Evolutionary conservation across 805 yeast species (phyloP).

Genomic region (Cyberlindnera veronae): DNA sequence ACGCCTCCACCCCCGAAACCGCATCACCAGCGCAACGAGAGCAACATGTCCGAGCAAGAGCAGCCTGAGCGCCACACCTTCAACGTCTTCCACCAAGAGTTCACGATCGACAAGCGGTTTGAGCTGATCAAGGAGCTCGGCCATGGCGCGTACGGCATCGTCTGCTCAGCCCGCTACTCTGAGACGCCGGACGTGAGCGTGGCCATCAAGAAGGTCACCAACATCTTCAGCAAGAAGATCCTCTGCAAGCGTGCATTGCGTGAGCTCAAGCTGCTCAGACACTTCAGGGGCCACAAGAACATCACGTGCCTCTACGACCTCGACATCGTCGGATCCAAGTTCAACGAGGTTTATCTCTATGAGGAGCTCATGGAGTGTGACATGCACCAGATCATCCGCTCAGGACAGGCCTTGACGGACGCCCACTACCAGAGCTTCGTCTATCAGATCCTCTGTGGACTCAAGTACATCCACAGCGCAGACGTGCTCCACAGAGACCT

Average conservation of each 20-base stretch:
- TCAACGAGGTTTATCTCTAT: conserved; percentile 88
- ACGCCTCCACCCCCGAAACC: too few relatives aligned
- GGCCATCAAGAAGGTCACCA: conserved; percentile 95
- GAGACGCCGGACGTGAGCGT: conserved; percentile 75
- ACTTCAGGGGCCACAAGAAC: conserved; percentile 94
- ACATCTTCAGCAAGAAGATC: conserved; percentile 86
- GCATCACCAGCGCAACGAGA: too few relatives aligned
- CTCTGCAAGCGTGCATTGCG: conserved; percentile 88
- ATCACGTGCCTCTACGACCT: conserved; percentile 93
- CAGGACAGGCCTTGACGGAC: conserved; percentile 91
- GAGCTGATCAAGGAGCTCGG: conserved; percentile 91
- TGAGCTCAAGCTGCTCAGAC: conserved; percentile 84
- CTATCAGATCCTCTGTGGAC: conserved; percentile 88
- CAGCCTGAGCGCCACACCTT: conserved; percentile 44
- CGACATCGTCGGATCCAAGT: conserved; percentile 80
- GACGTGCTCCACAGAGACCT: conserved; percentile 92
- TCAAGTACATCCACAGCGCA: conserved; percentile 85
- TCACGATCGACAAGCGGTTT: conserved; percentile 84
- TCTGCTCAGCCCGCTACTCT: conserved; percentile 85
- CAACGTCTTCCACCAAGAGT: conserved; percentile 85
- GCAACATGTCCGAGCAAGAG: too few relatives aligned
- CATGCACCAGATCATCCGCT: conserved; percentile 93
- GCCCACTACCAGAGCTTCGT: conserved; percentile 92
- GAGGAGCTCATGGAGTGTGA: conserved; percentile 99
- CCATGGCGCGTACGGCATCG: conserved; percentile 97